phyloP scores from a whole-genome alignment of 2,329 filamentous ascomycete species.

The Chlorencoelia australis region DNA sequence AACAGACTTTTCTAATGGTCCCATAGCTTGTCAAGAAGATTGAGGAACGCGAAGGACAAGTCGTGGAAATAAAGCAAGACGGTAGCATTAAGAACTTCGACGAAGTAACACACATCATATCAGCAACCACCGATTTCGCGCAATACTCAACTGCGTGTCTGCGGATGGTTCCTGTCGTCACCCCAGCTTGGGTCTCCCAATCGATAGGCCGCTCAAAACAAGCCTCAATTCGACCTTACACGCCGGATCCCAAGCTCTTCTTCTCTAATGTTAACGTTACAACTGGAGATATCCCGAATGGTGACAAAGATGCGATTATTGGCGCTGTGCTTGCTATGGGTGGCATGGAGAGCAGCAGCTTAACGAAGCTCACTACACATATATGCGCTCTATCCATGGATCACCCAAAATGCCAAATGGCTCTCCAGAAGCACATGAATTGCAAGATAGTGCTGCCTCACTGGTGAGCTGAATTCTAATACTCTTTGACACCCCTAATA shows the following conservation, averaged over 20 bases:
- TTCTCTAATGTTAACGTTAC: slow-evolving; percentile 76
- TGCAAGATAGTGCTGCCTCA: slow-evolving; percentile 86
- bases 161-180: slow-evolving; percentile 75
- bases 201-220: slow-evolving; percentile 62
- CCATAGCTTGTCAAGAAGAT: slow-evolving; percentile 19
- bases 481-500: slow-evolving; percentile 17
- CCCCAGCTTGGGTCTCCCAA: slow-evolving; percentile 65
- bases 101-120: slow-evolving; percentile 54
- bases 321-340: slow-evolving; percentile 85
- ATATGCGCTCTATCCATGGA: slow-evolving; percentile 74
- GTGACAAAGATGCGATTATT: slow-evolving; percentile 84
- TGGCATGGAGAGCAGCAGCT: slow-evolving; percentile 62
- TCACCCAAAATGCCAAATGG: slow-evolving; percentile 58
- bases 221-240: slow-evolving; percentile 73
- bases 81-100: slow-evolving; percentile 30
- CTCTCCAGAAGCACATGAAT: slow-evolving; percentile 53
- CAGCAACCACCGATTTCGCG: slow-evolving; percentile 83
- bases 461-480: slow-evolving; percentile 46
- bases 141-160: slow-evolving; percentile 68
- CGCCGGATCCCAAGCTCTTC: slow-evolving; percentile 82
- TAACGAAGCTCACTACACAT: slow-evolving; percentile 74
- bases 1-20: not conserved
- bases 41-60: slow-evolving; percentile 28
- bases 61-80: slow-evolving; percentile 30
- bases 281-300: slow-evolving; percentile 73